These are phyloP conservation scores for Solanum chmielewskii DNA, from an alignment of 257 asterid genomes.

Conservation along the genomic window DNA sequence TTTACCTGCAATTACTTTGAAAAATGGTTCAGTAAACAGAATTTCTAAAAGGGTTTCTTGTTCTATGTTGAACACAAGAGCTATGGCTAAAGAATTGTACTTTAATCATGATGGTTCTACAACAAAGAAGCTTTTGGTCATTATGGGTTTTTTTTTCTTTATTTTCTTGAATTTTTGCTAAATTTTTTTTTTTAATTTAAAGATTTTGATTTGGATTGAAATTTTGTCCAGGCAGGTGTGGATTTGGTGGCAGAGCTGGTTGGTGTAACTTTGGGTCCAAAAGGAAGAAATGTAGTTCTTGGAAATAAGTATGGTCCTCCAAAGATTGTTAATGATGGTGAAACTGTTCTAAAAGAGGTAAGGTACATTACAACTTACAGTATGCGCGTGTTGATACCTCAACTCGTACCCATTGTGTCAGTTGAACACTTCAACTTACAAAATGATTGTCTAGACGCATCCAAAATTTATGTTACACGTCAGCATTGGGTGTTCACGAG, in stretches of 20 bases:
- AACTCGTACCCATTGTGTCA: neutral
- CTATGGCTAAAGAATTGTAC: constrained; percentile 62
- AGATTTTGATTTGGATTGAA: neutral
- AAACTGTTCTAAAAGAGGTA: constrained; percentile 86
- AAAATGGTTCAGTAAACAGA: constrained; percentile 18
- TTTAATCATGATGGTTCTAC: constrained; percentile 83
- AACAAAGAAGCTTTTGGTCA: constrained; percentile 63
- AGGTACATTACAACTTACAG: neutral
- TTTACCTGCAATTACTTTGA: constrained; percentile 35
- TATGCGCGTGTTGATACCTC: neutral
- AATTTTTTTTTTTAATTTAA: neutral
- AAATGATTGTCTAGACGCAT: neutral
- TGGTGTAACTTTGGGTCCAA: constrained; percentile 86
- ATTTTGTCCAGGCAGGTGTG: constrained; percentile 55
- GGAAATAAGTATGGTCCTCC: constrained; percentile 94
- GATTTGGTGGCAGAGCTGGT: constrained; percentile 68
- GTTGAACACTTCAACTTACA: neutral
- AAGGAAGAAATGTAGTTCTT: constrained; percentile 88
- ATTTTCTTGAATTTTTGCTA: neutral
- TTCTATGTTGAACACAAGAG: constrained; percentile 31
- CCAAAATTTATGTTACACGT: neutral
- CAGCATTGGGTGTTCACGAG: neutral
- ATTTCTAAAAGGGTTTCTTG: constrained; percentile 20
- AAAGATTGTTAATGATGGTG: constrained; percentile 86
- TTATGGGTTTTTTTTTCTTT: neutral